Base-by-base conservation (phyloP, 768 basidiomycete genomes). In the Auricularia cornea region DNA sequence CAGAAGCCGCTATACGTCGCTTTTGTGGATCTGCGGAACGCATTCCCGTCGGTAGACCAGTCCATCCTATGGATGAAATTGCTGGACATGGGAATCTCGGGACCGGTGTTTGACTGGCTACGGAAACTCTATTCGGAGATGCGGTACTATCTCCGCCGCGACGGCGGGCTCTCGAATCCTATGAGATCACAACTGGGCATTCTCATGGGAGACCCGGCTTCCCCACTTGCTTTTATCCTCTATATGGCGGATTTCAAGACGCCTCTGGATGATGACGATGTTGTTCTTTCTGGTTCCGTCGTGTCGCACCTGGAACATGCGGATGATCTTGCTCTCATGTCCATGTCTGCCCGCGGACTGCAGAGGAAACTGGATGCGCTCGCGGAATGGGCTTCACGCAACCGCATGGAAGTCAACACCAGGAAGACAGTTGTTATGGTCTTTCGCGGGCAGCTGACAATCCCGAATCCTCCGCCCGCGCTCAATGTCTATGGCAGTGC, bases 31-130 rank as follows among this genome's bases (percentile, higher is more conserved):
- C 61, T 73, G 2, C 72, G 63, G 12, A 76, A 77, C 68, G 75
- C 75, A 12, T 77, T 76, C 62, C 76, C 76, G 0, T 76, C 72
- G 0, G 70, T 70, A 1, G 70, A 77, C 54, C 68, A 70, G n/a
- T 62, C 72, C 3, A 70, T 72, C 0, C 66, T 76, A 0, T 76
- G 75, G 75, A 14, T 68, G 1, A 75, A 76, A 59, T 65, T 76
- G 3, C 51, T 32, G 38, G 23, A 33, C 2, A 38, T 54, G 40
- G 74, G 76, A 1, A 44, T 63, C 3, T 40, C 54, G 10, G 69
- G 68, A 20, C 66, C 63, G 1, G 6, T 67, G 23, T 32, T 66
- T 60, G 65, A 66, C 63, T 64, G 63, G 63, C 51, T 66, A 2
- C 59, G 65, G 18, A 61, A 61, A 52, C 30, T 66, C 14, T 66